Evolutionary conservation across 495 filamentous ascomycete species (phyloP).

Genomic region (Glarea lozoyensis): DNA sequence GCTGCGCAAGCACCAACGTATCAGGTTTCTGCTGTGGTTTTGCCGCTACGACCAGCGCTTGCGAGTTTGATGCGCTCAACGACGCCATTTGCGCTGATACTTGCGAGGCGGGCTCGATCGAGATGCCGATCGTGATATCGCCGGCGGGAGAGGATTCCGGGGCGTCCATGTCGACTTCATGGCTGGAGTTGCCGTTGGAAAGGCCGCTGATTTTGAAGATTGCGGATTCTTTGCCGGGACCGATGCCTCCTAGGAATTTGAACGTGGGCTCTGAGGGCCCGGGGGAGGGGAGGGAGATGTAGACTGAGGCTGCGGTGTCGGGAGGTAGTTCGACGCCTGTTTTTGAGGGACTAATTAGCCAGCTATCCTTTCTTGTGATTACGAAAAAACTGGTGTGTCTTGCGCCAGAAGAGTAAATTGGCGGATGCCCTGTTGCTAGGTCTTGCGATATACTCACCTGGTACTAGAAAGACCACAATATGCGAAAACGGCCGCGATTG

Average conservation of each 20-base stretch:
- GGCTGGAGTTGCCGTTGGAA: background rate
- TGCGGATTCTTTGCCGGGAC: constrained; percentile 77
- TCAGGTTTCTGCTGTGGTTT: constrained; percentile 28
- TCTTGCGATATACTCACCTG: constrained; percentile 21
- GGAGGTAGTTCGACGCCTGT: constrained; percentile 57
- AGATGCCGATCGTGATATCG: constrained; percentile 64
- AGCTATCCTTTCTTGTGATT: no score
- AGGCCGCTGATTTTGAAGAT: constrained; percentile 60
- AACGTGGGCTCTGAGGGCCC: constrained; percentile 39
- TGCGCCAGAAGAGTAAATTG: background rate
- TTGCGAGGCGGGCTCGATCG: constrained; percentile 62
- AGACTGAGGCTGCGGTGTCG: constrained; percentile 78
- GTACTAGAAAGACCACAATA: constrained; percentile 83
- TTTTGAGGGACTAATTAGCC: no score
- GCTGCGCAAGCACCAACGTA: constrained; percentile 74
- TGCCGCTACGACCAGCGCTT: constrained; percentile 16
- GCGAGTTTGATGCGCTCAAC: constrained; percentile 33
- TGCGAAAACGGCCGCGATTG: constrained; percentile 50
- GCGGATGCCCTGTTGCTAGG: background rate
- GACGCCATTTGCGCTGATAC: constrained; percentile 61
- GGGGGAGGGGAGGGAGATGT: constrained; percentile 52
- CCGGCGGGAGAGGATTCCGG: constrained; percentile 21
- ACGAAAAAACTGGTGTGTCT: no score
- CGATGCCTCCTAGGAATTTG: constrained; percentile 79
- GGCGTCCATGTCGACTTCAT: constrained; percentile 19